Conservation (phyloP, 371 early-diverging fungal genomes). For the Dichotomocladium elegans region DNA sequence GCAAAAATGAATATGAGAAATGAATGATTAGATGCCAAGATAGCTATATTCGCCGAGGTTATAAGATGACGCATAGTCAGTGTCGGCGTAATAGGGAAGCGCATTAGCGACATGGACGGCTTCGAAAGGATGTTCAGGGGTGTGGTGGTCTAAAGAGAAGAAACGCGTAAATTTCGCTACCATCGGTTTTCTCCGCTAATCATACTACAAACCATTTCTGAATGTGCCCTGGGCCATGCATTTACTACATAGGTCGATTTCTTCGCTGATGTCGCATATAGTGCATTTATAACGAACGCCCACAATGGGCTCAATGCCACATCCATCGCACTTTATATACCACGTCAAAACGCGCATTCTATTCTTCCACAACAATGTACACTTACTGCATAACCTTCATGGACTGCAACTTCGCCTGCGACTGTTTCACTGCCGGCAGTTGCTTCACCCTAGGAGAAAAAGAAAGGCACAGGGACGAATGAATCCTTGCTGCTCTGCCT, state of each 20-base stretch:
- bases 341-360: no score
- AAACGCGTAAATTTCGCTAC: not conserved
- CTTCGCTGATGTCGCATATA: slow-evolving; percentile 52
- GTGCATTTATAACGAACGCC: slow-evolving; percentile 59
- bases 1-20: not conserved
- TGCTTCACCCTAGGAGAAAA: not conserved
- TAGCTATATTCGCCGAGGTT: slow-evolving; percentile 51
- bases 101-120: slow-evolving; percentile 38
- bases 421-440: not conserved
- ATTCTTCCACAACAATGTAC: not conserved
- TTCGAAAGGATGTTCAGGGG: slow-evolving; percentile 44
- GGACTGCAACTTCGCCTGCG: slow-evolving; percentile 28
- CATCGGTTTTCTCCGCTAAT: not conserved
- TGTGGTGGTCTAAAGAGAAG: slow-evolving; percentile 42
- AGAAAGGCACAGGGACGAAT: no score
- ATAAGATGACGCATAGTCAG: slow-evolving; percentile 42
- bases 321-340: slow-evolving; percentile 48
- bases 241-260: slow-evolving; percentile 47
- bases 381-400: slow-evolving; percentile 59
- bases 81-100: slow-evolving; percentile 46
- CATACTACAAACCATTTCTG: slow-evolving; percentile 34
- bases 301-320: slow-evolving; percentile 60
- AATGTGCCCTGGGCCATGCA: slow-evolving; percentile 47
- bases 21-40: slow-evolving; percentile 27
- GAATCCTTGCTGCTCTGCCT: no score